Percentiles rank a stretch among this genome's conserved stretches.
phyloP scores from a whole-genome alignment of 2,329 filamentous ascomycete genomes.

The Calonectria multiphialidica region DNA sequence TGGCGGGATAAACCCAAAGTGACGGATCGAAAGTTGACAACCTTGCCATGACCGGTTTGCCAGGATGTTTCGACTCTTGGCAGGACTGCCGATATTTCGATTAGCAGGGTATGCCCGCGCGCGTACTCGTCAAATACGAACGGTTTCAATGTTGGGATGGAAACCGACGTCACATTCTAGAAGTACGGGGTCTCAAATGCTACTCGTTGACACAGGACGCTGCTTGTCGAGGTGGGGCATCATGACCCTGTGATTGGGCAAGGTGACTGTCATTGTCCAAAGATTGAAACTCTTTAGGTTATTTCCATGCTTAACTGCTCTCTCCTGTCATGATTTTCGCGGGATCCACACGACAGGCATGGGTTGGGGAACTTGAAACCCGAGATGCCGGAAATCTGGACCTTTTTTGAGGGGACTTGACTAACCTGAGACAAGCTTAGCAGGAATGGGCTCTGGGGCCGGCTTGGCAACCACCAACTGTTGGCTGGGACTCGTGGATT shows the following conservation, averaged over 20 bases:
- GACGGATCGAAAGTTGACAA: background rate
- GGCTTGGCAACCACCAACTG: background rate
- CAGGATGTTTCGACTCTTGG: background rate
- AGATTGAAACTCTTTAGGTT: background rate
- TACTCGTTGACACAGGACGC: background rate
- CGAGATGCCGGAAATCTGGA: background rate
- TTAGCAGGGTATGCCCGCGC: background rate
- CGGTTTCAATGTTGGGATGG: background rate
- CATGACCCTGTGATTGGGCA: background rate
- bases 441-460: background rate
- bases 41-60: background rate
- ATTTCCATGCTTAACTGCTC: slow-evolving; percentile 4
- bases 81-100: background rate
- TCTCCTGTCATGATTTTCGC: background rate
- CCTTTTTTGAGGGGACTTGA: background rate
- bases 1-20: background rate
- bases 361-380: background rate
- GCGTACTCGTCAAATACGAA: background rate
- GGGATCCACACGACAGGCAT: background rate
- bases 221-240: background rate
- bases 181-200: background rate
- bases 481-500: background rate
- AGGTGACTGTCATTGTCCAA: background rate
- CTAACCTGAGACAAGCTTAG: background rate
- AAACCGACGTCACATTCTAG: background rate